Percentiles rank a stretch among this genome's conserved stretches.
Evolutionary conservation across 768 basidiomycete genomes (phyloP).

Genomic region (Boletellus ananiceps): DNA sequence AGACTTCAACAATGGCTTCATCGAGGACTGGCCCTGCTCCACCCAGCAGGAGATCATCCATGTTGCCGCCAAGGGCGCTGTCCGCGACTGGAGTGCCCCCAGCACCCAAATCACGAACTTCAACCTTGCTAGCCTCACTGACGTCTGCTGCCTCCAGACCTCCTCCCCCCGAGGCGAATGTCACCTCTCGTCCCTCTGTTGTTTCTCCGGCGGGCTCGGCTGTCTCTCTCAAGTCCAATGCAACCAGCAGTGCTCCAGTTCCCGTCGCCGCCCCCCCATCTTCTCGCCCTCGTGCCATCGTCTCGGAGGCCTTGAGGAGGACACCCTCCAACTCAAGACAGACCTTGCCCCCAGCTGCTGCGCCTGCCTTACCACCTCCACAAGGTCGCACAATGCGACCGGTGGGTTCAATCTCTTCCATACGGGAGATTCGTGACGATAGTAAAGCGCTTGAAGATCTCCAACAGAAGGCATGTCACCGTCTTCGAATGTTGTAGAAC

Average conservation of each 20-base stretch:
- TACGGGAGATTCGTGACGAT: slow-evolving; percentile 64
- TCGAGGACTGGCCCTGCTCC: slow-evolving; percentile 30
- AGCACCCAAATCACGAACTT: slow-evolving; percentile 36
- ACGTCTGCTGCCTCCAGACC: slow-evolving; percentile 18
- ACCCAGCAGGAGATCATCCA: slow-evolving; percentile 30
- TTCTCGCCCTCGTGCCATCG: slow-evolving; percentile 58
- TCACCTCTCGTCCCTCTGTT: slow-evolving; percentile 43
- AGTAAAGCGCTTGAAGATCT: slow-evolving; percentile 53
- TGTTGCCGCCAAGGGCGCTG: slow-evolving; percentile 34
- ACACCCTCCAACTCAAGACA: slow-evolving; percentile 39
- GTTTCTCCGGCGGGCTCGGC: slow-evolving; percentile 53
- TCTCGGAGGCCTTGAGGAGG: slow-evolving; percentile 63
- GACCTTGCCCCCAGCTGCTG: slow-evolving; percentile 31
- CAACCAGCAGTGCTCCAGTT: slow-evolving; percentile 21
- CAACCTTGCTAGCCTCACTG: slow-evolving; percentile 27
- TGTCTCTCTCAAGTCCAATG: slow-evolving; percentile 42
- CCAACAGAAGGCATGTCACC: slow-evolving; percentile 49
- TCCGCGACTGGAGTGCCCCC: slow-evolving; percentile 37
- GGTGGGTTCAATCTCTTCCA: slow-evolving; percentile 65
- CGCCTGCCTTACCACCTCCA: slow-evolving; percentile 18
- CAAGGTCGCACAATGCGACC: slow-evolving; percentile 43
- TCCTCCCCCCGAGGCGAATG: slow-evolving; percentile 19
- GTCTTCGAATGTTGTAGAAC: neutral
- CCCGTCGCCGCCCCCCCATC: slow-evolving; percentile 13
- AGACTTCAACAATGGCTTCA: slow-evolving; percentile 31